Evolutionary conservation across 257 asterid genomes (phyloP).

Genomic region (Vinca minor): DNA sequence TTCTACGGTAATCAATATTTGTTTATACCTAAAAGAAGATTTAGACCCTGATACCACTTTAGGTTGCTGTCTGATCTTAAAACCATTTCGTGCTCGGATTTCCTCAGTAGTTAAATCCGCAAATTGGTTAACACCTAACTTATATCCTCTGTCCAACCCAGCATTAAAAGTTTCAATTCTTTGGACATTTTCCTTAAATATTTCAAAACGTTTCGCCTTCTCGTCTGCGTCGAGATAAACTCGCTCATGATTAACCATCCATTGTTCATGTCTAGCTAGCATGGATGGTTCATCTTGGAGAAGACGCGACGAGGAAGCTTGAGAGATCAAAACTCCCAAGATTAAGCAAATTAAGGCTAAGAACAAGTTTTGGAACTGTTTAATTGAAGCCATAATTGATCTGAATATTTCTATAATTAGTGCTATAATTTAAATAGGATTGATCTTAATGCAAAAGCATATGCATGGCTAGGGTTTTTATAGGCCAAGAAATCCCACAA

Average conservation of each 20-base stretch:
- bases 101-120: slow-evolving; percentile 34
- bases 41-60: slow-evolving; percentile 5
- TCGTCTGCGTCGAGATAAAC: slow-evolving; percentile 18
- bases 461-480: slow-evolving; percentile 18
- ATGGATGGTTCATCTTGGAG: slow-evolving; percentile 14
- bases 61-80: slow-evolving; percentile 12
- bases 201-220: slow-evolving; percentile 24
- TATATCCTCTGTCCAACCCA: slow-evolving; percentile 18
- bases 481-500: slow-evolving; percentile 15
- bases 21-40: slow-evolving; percentile 17
- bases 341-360: slow-evolving; percentile 11
- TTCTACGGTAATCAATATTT: too few relatives aligned
- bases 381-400: slow-evolving; percentile 12
- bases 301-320: slow-evolving; percentile 14
- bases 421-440: too few relatives aligned
- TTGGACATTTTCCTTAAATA: slow-evolving; percentile 31
- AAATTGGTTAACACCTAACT: slow-evolving; percentile 26
- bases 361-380: slow-evolving; percentile 4
- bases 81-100: slow-evolving; percentile 27
- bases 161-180: slow-evolving; percentile 33
- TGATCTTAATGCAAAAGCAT: neutral
- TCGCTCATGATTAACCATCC: slow-evolving; percentile 31
- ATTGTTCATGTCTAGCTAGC: slow-evolving; percentile 28
- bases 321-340: slow-evolving; percentile 17
- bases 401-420: too few relatives aligned